Conservation (phyloP, 106 monocot species). For the Chionographis japonica region DNA sequence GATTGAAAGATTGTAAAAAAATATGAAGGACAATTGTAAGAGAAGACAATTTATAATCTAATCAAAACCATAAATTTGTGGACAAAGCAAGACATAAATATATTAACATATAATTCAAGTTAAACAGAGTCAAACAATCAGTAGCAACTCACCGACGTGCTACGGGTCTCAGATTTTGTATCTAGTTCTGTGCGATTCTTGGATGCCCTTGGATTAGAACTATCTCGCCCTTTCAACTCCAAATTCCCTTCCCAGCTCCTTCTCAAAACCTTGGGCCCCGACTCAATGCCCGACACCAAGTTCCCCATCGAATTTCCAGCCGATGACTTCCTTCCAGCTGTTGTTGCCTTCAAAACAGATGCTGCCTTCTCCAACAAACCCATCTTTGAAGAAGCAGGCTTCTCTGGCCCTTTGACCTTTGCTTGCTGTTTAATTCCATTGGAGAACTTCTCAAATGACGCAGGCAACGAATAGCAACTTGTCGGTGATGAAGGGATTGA, state of each 20-base stretch:
- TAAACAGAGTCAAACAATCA: slow-evolving; percentile 1
- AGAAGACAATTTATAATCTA: no score
- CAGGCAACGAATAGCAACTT: slow-evolving; percentile 62
- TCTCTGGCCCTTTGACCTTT: slow-evolving; percentile 30
- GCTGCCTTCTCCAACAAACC: slow-evolving; percentile 55
- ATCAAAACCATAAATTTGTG: no score
- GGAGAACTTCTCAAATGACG: slow-evolving; percentile 60
- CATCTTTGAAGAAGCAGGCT: slow-evolving; percentile 26
- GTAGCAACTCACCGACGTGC: slow-evolving; percentile 40
- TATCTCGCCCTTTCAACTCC: slow-evolving; percentile 28
- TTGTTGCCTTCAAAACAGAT: slow-evolving; percentile 42
- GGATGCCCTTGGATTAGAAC: slow-evolving; percentile 20
- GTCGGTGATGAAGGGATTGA: slow-evolving; percentile 64
- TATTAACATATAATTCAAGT: background rate
- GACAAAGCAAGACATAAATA: no score
- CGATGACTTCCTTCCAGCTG: slow-evolving; percentile 33
- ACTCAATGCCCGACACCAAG: slow-evolving; percentile 20
- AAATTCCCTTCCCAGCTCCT: slow-evolving; percentile 65
- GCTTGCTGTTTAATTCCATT: slow-evolving; percentile 43
- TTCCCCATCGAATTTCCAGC: slow-evolving; percentile 24
- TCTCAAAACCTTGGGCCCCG: slow-evolving; percentile 39
- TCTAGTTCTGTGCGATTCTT: slow-evolving; percentile 12
- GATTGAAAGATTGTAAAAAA: no score
- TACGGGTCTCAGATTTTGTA: slow-evolving; percentile 22
- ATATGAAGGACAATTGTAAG: no score